These are phyloP conservation scores for Deuterostichococcus epilithicus DNA, from an alignment of 139 green algal genomes.

Conservation along the genomic window DNA sequence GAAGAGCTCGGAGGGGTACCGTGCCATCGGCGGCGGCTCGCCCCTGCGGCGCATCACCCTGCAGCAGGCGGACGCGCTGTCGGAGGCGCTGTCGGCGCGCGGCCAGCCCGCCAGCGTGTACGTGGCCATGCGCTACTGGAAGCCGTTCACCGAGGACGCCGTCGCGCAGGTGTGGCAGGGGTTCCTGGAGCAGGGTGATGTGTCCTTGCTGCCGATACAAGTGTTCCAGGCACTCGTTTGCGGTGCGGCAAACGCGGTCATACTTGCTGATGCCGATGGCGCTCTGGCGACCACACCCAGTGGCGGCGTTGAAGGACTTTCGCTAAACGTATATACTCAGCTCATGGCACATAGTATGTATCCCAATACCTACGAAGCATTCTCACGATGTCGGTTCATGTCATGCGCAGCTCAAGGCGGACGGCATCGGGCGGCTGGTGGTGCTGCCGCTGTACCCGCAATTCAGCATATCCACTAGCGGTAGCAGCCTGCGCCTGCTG, in stretches of 20 bases:
- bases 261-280: too few relatives aligned
- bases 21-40: constrained; percentile 91
- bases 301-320: background rate
- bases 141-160: constrained; percentile 97
- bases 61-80: constrained; percentile 83
- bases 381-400: too few relatives aligned
- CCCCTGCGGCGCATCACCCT: constrained; percentile 93
- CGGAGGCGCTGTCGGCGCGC: constrained; percentile 36
- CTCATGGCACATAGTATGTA: too few relatives aligned
- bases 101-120: constrained; percentile 71
- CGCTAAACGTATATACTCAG: too few relatives aligned
- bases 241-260: too few relatives aligned
- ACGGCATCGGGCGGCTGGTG: constrained; percentile 80
- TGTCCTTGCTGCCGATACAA: too few relatives aligned
- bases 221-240: too few relatives aligned
- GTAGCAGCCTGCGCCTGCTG: constrained; percentile 87
- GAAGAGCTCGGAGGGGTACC: constrained; percentile 88
- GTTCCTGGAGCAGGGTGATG: too few relatives aligned
- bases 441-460: constrained; percentile 96
- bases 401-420: constrained; percentile 71
- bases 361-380: too few relatives aligned
- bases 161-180: constrained; percentile 55
- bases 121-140: constrained; percentile 99
- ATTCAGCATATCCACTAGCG: constrained; percentile 93
- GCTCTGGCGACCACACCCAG: background rate